Base-by-base conservation (phyloP, 2,329 filamentous ascomycete species). In the Aspergillus niger region DNA sequence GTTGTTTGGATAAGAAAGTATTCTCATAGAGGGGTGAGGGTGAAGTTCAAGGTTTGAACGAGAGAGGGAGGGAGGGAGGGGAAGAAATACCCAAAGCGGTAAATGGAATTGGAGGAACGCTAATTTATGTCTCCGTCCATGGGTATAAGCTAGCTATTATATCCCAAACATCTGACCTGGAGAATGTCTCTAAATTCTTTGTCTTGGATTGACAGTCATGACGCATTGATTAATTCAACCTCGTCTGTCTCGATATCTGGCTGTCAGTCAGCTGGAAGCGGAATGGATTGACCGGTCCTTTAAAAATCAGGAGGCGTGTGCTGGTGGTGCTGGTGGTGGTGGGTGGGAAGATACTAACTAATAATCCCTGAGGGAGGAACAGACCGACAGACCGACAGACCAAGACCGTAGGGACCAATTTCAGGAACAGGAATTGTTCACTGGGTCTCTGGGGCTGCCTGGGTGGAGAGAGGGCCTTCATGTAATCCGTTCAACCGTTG, bases 391-490 rank as follows among this genome's bases (percentile, higher is more conserved):
- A n/a, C 28, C 28, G 28, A 30, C 28, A 30, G 8, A 30, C 28
- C 28, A 22, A 20, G 10, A 10, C 8, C 38, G 39, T 24, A 50
- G 47, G 47, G 30, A 50, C 49, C 24, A 50, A 47, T 54, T 59
- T 57, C 58, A 58, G 58, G 60, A 47, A 63, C 57, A 57, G 58
- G 55, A 56, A 58, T 61, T 38, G 49, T 58, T 54, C 30, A 44
- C 51, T 60, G 55, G 61, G 55, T 57, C 57, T 24, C 17, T 57
- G 61, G 55, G 58, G 61, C 47, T 50, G 47, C n/a, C 26, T 61
- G 61, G 5, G 61, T 57, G 60, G 57, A 59, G 57, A 49, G 52
- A 36, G 32, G 32, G 38, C 49, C 44, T 50, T 58, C 36, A 41
- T n/a, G 28, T 36, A 54, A 50, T 50, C 47, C 30, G 54, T 48